Conservation (phyloP, 163 green algal genomes). For the Coccomyxa subellipsoidea region DNA sequence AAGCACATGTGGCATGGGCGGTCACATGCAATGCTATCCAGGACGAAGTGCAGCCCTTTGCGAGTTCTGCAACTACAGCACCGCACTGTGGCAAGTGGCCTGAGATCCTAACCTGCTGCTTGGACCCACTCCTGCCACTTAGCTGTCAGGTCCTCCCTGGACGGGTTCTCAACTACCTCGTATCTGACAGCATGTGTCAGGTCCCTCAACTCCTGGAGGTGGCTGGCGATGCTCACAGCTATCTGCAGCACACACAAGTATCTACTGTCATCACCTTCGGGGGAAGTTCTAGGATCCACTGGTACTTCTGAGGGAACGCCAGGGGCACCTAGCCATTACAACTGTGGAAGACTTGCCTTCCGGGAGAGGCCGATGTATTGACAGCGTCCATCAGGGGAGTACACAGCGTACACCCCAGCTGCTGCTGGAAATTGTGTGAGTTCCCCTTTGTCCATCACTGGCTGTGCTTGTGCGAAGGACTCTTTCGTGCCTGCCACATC, state of each 20-base stretch:
- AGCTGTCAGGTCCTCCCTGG: constrained; percentile 67
- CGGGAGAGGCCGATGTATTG: constrained; percentile 84
- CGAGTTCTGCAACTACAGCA: too few species aligned
- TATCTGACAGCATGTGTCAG: constrained; percentile 58
- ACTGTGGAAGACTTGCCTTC: constrained; percentile 45
- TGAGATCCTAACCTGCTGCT: constrained; percentile 66
- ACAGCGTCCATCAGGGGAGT: constrained; percentile 50
- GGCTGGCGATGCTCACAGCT: constrained; percentile 34
- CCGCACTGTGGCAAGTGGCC: too few species aligned
- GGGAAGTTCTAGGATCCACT: too few species aligned
- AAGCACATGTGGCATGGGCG: too few species aligned
- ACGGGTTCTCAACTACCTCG: constrained; percentile 43
- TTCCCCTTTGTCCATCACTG: not conserved
- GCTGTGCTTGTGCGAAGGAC: not conserved
- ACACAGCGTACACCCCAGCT: constrained; percentile 83
- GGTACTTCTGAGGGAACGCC: too few species aligned
- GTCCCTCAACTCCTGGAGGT: constrained; percentile 72
- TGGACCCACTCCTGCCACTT: constrained; percentile 88
- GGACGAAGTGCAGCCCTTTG: too few species aligned
- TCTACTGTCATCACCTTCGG: too few species aligned
- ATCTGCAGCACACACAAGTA: constrained; percentile 15
- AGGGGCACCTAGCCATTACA: not conserved
- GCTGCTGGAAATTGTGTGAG: constrained; percentile 1
- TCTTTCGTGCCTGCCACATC: not conserved
- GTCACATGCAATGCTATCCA: too few species aligned